phyloP scores from a whole-genome alignment of 257 asterid genomes.

The Nicotiana sylvestris region DNA sequence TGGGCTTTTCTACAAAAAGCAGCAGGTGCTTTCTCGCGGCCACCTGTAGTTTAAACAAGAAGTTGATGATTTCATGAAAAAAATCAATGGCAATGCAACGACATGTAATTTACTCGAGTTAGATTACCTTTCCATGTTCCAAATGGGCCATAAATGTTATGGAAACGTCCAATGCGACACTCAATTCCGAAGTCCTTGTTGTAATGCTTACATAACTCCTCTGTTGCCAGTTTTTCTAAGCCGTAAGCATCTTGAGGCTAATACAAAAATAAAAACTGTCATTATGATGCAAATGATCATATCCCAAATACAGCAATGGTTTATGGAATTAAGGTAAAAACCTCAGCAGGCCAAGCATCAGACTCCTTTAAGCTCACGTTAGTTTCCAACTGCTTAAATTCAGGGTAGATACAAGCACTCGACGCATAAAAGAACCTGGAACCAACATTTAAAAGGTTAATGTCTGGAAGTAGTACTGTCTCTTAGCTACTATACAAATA shows the following conservation, averaged over 20 bases:
- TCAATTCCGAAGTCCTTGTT: slow-evolving; percentile 91
- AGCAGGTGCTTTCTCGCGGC: slow-evolving; percentile 92
- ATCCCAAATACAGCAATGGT: not conserved
- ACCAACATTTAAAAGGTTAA: not conserved
- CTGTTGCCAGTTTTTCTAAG: slow-evolving; percentile 84
- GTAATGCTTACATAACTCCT: slow-evolving; percentile 86
- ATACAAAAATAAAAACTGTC: not conserved
- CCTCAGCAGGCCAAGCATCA: slow-evolving; percentile 99
- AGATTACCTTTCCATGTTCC: slow-evolving; percentile 91
- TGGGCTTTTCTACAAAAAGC: slow-evolving; percentile 85
- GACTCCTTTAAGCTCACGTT: slow-evolving; percentile 94
- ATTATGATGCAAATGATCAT: not conserved
- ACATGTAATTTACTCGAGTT: not conserved
- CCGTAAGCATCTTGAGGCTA: slow-evolving; percentile 98
- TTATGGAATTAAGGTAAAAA: slow-evolving; percentile 13
- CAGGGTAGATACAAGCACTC: slow-evolving; percentile 92
- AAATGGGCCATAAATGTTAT: slow-evolving; percentile 87
- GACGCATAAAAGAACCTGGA: slow-evolving; percentile 88
- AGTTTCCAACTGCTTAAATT: slow-evolving; percentile 86
- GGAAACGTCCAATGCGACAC: slow-evolving; percentile 89
- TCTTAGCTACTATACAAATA: not conserved
- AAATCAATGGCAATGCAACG: not conserved
- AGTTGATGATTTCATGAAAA: not conserved
- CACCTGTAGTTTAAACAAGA: slow-evolving; percentile 41
- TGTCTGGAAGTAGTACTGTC: not conserved